Base-by-base conservation (phyloP, 1,284 basidiomycete species). In the Garcileccinum viscosum region DNA sequence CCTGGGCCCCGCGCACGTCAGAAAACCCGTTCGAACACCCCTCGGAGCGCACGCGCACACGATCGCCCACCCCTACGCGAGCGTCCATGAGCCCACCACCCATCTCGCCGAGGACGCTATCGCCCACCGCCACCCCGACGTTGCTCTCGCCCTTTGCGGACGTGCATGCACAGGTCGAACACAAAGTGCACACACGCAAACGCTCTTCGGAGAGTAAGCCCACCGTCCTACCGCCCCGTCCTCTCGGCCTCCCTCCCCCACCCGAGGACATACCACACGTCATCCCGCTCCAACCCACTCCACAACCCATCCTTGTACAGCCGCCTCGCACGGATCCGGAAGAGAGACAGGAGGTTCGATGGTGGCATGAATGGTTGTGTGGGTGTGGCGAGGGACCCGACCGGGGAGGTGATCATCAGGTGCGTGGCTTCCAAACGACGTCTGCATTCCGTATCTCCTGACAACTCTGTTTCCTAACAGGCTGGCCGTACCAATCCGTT, bases 301-400 rank as follows among this genome's bases (percentile, higher is more conserved):
- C 82, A 8, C 80, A 82, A 30, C 85, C 84, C 0, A 76, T 75
- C 22, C 69, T 78, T 27, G 76, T 76, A n/a, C 71, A 76, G 27
- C 67, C 40, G 33, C 67, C 37, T 65, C 68, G 68, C 53, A 27
- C 69, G 44, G 71, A 71, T 32, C 66, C 74, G 14, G 77, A 78
- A 40, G 76, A 71, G 35, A 66, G 63, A 27, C 74, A 80, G 15
- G 80, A 81, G 67, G 81, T 84, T 32, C 82, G 86, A 69, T 94
- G 92, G 92, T 94, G 92, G 92, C 92, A 93, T 74, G 93, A 94
- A 64, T 93, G 91, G 91, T 78, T 94, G 70, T 94, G 93, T 77
- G 92, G 93, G 12, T 93, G 91, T 72, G 83, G 87, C 27, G 92
- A 93, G 75, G 89, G 89, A 11, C 81, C 86, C 11, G 89, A 92